phyloP scores from a whole-genome alignment of 140 eudicot species.

The Cichorium intybus region DNA sequence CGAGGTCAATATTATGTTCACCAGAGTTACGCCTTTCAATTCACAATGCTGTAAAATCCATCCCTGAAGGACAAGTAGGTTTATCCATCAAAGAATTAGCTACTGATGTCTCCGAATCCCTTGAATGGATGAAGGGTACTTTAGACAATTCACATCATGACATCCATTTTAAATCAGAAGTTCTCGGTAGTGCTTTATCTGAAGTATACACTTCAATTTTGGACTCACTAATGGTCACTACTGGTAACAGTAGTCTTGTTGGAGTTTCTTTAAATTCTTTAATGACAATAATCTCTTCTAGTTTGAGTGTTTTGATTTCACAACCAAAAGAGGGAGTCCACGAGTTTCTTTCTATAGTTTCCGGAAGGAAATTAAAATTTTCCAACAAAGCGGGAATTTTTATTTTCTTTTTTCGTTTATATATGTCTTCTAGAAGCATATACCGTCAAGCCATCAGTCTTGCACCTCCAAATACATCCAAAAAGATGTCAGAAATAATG shows the following conservation, averaged over 20 bases:
- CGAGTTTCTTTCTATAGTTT: conserved; percentile 36
- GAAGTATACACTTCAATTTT: conserved; percentile 65
- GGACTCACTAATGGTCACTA: conserved; percentile 62
- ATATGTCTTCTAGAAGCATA: conserved; percentile 66
- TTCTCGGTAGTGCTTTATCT: conserved; percentile 59
- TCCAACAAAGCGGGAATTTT: conserved; percentile 34
- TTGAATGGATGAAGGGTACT: conserved; percentile 64
- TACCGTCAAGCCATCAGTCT: conserved; percentile 64
- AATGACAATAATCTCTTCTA: conserved; percentile 48
- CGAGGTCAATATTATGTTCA: conserved; percentile 57
- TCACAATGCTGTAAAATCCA: conserved; percentile 59
- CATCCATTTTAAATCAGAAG: conserved; percentile 45
- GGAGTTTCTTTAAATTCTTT: conserved; percentile 60
- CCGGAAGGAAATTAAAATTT: conserved; percentile 30
- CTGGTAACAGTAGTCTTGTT: conserved; percentile 69
- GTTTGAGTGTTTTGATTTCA: conserved; percentile 48
- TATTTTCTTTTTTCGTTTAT: conserved; percentile 64
- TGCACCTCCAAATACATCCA: conserved; percentile 66
- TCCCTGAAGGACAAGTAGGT: conserved; percentile 92
- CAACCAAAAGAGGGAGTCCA: conserved; percentile 26
- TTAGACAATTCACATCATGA: conserved; percentile 17
- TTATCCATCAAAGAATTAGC: conserved; percentile 50
- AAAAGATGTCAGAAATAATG: conserved; percentile 58
- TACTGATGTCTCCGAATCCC: conserved; percentile 55
- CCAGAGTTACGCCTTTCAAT: conserved; percentile 61